Evolutionary conservation across 805 yeast genomes (phyloP), one percentile per base, ranked within the genome.

Genomic region (Diddensiella transvaalensis): DNA sequence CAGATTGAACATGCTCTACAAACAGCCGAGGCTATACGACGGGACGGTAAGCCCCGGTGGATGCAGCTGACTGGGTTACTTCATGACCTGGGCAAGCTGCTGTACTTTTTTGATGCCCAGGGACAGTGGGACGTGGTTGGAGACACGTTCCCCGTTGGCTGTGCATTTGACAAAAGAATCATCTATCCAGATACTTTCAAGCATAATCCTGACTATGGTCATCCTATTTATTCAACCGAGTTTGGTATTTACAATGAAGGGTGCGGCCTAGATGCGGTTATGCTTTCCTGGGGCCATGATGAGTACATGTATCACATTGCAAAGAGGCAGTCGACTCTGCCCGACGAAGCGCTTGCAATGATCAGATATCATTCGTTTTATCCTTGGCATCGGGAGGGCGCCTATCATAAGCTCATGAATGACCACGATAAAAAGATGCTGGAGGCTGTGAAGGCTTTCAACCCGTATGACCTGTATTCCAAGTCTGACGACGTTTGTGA

Each of bases 111-210:
- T 58, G 87, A 81, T 56, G 82, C 87, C 11, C 73, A 78, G 56
- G 88, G 88, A 4, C 88, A 83, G 61, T 83, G 88, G 88, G 87
- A 83, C 60, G 89, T 83, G 24, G 89, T 83, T 18, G 89, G 89
- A 3, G 89, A 83, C 60, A 83, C 88, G 2, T 83, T 83, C 58
- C 86, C 88, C 0, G 86, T 83, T 22, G 89, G 89, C 2, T 83
- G 89, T 61, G 73, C 74, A 50, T 82, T 74, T 58, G 80, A 78
- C 57, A 75, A 75, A 49, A 74, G 76, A 53, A 80, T 78, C 42
- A 82, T 83, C 79, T 77, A 54, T 54, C 75, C 80, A 39, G 83
- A 80, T 32, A 78, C 74, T 53, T 83, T 83, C 62, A 71, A 74
- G 47, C 64, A 68, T 19, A 83, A 83, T 60, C 83, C 84, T 1